These are phyloP conservation scores for Lyophyllum semitale DNA, from an alignment of 768 basidiomycete genomes.

Conservation along the genomic window DNA sequence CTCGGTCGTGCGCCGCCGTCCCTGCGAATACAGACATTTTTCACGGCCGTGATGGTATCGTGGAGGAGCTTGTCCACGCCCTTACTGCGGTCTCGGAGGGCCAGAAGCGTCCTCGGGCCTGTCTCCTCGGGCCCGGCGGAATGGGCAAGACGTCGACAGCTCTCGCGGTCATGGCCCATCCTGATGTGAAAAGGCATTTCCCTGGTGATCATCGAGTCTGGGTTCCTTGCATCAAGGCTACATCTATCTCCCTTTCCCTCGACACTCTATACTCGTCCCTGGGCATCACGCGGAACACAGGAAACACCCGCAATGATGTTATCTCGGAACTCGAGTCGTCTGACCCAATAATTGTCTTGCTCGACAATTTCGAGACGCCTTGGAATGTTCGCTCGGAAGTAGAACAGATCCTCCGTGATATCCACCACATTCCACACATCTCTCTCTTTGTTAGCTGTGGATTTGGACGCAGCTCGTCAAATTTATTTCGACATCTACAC, in stretches of 20 bases:
- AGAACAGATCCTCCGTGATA: constrained; percentile 6
- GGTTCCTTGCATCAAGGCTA: constrained; percentile 34
- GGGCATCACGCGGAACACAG: constrained; percentile 19
- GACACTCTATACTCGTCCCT: constrained; percentile 22
- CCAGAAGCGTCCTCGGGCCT: constrained; percentile 9
- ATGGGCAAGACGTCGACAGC: constrained; percentile 41
- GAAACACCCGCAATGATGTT: constrained; percentile 19
- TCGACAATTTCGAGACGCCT: constrained; percentile 43
- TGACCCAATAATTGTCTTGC: constrained; percentile 18
- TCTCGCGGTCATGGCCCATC: constrained; percentile 29
- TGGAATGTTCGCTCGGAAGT: constrained; percentile 28
- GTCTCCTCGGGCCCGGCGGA: constrained; percentile 31
- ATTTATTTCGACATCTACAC: constrained; percentile 23
- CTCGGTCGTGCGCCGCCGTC: neutral
- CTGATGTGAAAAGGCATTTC: constrained; percentile 21
- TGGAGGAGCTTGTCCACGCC: constrained; percentile 13
- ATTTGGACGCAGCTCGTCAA: constrained; percentile 19
- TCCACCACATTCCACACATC: constrained; percentile 5
- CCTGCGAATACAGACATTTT: constrained; percentile 16
- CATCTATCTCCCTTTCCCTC: constrained; percentile 22
- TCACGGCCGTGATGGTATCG: constrained; percentile 15
- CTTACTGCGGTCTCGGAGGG: neutral
- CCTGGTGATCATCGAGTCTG: constrained; percentile 23
- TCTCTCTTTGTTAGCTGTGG: constrained; percentile 15
- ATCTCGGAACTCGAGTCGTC: constrained; percentile 16